phyloP scores from a whole-genome alignment of 2,329 filamentous ascomycete genomes.

The Endocalyx cinctus region DNA sequence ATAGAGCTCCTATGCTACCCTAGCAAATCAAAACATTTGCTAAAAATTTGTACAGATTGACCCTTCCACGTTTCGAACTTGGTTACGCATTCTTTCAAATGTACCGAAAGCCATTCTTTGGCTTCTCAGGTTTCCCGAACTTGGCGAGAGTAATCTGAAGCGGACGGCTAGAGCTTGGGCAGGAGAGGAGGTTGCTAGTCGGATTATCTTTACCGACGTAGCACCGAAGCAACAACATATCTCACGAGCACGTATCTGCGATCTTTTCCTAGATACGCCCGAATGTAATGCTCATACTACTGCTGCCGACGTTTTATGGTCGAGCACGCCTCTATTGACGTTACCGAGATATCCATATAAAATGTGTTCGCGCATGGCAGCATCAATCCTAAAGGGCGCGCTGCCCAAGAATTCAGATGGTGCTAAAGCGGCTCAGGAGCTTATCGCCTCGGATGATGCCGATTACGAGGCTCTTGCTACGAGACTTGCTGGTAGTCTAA shows the following conservation, averaged over 20 bases:
- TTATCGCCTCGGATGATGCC: slow-evolving; percentile 73
- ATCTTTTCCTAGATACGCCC: slow-evolving; percentile 93
- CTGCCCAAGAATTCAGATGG: slow-evolving; percentile 71
- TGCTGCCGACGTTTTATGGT: slow-evolving; percentile 94
- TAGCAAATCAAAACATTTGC: neutral
- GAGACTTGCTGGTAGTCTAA: slow-evolving; percentile 58
- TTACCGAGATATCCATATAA: slow-evolving; percentile 91
- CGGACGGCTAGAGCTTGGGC: slow-evolving; percentile 81
- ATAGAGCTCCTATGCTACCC: no score
- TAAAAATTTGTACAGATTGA: slow-evolving; percentile 64
- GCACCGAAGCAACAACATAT: slow-evolving; percentile 95
- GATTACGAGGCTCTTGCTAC: slow-evolving; percentile 81
- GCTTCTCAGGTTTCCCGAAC: slow-evolving; percentile 93
- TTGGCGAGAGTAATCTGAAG: slow-evolving; percentile 81
- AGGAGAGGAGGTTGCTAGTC: slow-evolving; percentile 74
- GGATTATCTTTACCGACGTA: slow-evolving; percentile 93
- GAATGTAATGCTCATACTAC: slow-evolving; percentile 99
- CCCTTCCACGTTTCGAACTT: slow-evolving; percentile 90
- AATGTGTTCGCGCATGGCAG: slow-evolving; percentile 98
- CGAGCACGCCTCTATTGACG: slow-evolving; percentile 86
- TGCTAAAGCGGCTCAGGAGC: slow-evolving; percentile 60
- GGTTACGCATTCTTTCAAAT: slow-evolving; percentile 82
- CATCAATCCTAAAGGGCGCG: slow-evolving; percentile 86
- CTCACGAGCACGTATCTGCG: slow-evolving; percentile 82
- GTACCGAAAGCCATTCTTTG: slow-evolving; percentile 88